Conservation (phyloP, 169 alveolate genomes). For the Eimeria acervulina region DNA sequence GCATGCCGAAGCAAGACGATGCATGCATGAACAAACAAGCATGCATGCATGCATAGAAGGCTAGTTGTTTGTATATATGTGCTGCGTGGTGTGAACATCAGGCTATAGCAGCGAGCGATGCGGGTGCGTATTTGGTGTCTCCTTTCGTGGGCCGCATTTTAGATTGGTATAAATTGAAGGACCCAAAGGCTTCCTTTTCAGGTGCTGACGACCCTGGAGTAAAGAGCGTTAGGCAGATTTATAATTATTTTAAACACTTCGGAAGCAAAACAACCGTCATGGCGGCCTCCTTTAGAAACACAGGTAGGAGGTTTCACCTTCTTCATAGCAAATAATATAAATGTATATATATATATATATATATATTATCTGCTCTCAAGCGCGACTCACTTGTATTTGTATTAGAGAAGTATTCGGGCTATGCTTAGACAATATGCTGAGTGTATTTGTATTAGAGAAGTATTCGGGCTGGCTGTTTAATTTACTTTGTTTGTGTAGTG, state of each 20-base stretch:
- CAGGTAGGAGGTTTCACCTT: no score
- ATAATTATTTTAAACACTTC: slow-evolving; percentile 89
- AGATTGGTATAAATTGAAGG: slow-evolving; percentile 89
- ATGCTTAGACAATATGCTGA: no score
- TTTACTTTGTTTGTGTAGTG: no score
- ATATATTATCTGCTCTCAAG: no score
- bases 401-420: no score
- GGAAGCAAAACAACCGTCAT: slow-evolving; percentile 90
- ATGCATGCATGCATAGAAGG: background rate
- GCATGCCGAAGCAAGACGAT: no score
- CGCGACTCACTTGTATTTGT: no score
- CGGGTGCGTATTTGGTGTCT: slow-evolving; percentile 91
- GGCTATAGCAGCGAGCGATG: slow-evolving; percentile 94
- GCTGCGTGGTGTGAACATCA: slow-evolving; percentile 51
- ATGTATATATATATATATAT: no score
- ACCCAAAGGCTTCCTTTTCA: slow-evolving; percentile 82
- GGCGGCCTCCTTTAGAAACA: slow-evolving; percentile 93
- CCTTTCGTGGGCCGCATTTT: slow-evolving; percentile 94
- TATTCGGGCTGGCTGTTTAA: no score
- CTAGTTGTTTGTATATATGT: background rate
- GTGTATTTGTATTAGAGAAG: no score
- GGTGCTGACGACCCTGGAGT: slow-evolving; percentile 93
- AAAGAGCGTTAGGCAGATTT: slow-evolving; percentile 87
- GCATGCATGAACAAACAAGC: no score
- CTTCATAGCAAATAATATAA: no score